These are phyloP conservation scores for Arctium minus DNA, from an alignment of 129 eudicot genomes.

Conservation along the genomic window DNA sequence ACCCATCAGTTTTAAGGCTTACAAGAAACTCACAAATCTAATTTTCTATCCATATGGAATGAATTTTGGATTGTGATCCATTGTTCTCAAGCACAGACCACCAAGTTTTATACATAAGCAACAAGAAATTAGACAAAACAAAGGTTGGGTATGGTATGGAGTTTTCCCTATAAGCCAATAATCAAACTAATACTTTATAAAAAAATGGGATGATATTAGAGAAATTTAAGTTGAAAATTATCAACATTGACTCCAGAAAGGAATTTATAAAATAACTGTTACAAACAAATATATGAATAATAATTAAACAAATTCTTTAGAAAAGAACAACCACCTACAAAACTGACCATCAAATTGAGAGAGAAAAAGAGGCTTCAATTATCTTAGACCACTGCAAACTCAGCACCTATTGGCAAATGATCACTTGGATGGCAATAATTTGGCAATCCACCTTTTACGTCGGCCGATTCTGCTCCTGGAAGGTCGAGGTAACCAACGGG, in stretches of 20 bases:
- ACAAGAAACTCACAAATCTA: too few relatives aligned
- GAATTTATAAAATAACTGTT: not conserved
- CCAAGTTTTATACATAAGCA: too few relatives aligned
- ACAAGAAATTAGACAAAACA: too few relatives aligned
- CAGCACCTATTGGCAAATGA: conserved; percentile 96
- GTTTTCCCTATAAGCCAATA: not conserved
- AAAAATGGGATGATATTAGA: not conserved
- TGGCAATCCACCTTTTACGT: conserved; percentile 77
- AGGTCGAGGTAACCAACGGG: conserved; percentile 76
- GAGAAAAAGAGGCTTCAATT: not conserved
- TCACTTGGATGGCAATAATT: conserved; percentile 89
- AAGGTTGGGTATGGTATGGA: too few relatives aligned
- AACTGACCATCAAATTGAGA: not conserved
- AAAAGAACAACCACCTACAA: not conserved
- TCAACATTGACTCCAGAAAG: not conserved
- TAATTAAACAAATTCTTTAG: not conserved
- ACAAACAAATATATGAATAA: not conserved
- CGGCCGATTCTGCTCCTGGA: conserved; percentile 59
- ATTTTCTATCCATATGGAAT: too few relatives aligned
- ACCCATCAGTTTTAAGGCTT: too few relatives aligned
- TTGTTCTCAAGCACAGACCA: too few relatives aligned
- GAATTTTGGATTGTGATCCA: too few relatives aligned
- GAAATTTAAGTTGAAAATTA: too few relatives aligned
- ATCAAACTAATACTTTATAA: not conserved
- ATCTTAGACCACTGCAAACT: conserved; percentile 48